Evolutionary conservation across 1,284 basidiomycete genomes (phyloP).

Genomic region (Kwoniella shivajii): DNA sequence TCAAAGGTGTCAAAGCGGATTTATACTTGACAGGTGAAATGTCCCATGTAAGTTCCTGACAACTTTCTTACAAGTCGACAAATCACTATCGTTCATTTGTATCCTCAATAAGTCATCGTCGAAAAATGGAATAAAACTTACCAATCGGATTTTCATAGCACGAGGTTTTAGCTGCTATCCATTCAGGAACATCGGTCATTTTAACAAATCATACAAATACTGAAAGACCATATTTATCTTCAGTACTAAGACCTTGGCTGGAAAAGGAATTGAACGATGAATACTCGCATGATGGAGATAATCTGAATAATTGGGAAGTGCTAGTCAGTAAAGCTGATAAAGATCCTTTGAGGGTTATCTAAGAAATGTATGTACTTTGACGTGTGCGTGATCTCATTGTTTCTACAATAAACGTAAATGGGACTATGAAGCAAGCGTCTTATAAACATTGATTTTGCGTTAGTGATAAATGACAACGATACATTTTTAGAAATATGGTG

Average conservation of each 20-base stretch:
- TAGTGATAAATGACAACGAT: no score
- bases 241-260: constrained; percentile 65
- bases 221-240: constrained; percentile 78
- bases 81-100: neutral
- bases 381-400: no score
- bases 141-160: constrained; percentile 61
- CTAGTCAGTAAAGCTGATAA: constrained; percentile 44
- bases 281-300: constrained; percentile 55
- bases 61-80: neutral
- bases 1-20: constrained; percentile 71
- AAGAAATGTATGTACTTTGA: neutral
- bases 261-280: constrained; percentile 58
- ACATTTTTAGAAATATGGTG: no score
- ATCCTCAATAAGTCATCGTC: no score
- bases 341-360: constrained; percentile 45
- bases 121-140: neutral
- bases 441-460: no score
- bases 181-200: constrained; percentile 71
- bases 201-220: constrained; percentile 86
- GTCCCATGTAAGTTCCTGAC: constrained; percentile 65
- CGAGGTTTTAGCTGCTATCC: constrained; percentile 75
- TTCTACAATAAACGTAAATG: no score
- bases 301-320: constrained; percentile 45
- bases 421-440: no score
- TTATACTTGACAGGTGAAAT: constrained; percentile 90